Base-by-base conservation (phyloP, 192 early-diverging fungal species). In the Umbelopsis isabellina region DNA sequence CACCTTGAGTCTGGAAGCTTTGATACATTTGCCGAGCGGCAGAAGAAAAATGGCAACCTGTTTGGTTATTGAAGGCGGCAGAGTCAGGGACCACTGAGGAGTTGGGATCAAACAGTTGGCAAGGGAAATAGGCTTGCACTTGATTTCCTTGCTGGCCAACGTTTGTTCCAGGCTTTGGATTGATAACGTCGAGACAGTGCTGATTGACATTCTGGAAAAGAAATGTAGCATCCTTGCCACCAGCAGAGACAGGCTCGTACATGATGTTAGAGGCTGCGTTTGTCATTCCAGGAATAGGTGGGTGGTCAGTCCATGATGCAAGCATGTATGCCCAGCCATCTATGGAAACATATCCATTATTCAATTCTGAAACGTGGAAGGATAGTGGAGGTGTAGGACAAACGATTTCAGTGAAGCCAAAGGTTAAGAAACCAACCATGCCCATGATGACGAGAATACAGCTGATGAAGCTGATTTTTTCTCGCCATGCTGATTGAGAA, bases 381-480 rank as follows among this genome's bases (percentile, higher is more conserved):
- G 73, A 78, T 16, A 72, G 53, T n/a, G 68, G 73, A 16, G 79
- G 72, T 37, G 75, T 65, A 35, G 75, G 72, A 35, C 87, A 93
- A 12, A 93, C 77, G 30, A 86, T 86, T 73, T 88, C 83, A 55
- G 88, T 85, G 70, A 93, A 83, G 22, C 92, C 94, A 74, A 97
- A 95, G 8, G 94, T 95, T 68, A 96, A 72, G 77, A 97, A 96
- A 12, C 92, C 94, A 49, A 95, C 86, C 33, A 72, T 73, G 3
- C 66, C 72, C 87, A 93, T 93, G 52, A 94, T 82, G 1, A 91
- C 7, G 11, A 92, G 23, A 68, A 96, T 96, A 61, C 96, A 84
- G 21, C 87, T 87, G 33, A 95, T 91, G 21, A 97, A 82, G 0
- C 91, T 92, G 61, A 97, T 90, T 73, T 97, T 97, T 82, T 97